Base-by-base conservation (phyloP, 208 protist species). In the Leishmania gerbilli region DNA sequence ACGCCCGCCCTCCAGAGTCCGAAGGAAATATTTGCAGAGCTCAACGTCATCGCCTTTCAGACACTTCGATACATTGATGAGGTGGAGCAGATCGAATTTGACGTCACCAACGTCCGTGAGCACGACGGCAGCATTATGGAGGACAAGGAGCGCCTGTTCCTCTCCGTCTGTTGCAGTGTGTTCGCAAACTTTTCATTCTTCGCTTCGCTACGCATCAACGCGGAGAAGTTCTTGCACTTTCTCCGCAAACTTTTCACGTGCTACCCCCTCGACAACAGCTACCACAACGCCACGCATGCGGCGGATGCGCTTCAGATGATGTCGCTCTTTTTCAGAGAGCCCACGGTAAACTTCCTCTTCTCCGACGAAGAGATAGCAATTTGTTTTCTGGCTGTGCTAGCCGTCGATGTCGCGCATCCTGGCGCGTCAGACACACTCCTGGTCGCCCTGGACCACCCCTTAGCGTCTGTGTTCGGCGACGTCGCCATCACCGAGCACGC, bases 281-380 rank as follows among this genome's bases (percentile, higher is more conserved):
- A 95, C 76, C 92, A 96, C 81, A 96, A 94, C 78, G 82, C 90
- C 67, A 83, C 90, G 27, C 95, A 98, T 82, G 93, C 93, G 19
- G 92, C 89, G 0, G 95, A 98, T 78, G 90, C 92, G 34, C 72
- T 95, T 64, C 95, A 98, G 82, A 97, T 95, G 89, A 74, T 95
- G 47, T 96, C 88, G 15, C 81, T 97, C 11, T 95, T 96, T 56
- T 89, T 98, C 40, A 77, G 93, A 15, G 91, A 95, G 49, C 89
- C 90, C 17, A 85, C 87, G 45, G 84, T 93, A 49, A 92, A 90
- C 62, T 88, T 91, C 55, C 79, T 97, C 40, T 98, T 97, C 74
- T 93, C 91, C 0, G 91, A 97, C 51, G 89, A 98, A 51, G 95
- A 99, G 49, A 88, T 97, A 31, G 84, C 98, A n/a, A 80, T 92